These are phyloP conservation scores for Solanum sejunctum DNA, from an alignment of 257 asterid species.

Conservation along the genomic window DNA sequence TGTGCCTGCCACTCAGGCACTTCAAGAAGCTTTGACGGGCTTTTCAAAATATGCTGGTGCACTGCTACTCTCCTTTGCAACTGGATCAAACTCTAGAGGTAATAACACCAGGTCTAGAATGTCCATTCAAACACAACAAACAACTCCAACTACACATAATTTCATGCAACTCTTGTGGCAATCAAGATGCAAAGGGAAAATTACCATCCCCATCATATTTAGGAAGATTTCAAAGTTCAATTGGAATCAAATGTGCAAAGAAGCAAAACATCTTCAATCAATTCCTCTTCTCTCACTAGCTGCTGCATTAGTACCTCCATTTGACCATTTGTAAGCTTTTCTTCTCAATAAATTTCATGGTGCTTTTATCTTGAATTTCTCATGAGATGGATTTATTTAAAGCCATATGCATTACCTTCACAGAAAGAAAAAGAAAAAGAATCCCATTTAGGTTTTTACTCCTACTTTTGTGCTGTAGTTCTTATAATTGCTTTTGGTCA, in stretches of 20 bases:
- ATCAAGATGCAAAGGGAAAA: constrained; percentile 22
- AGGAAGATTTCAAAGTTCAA: constrained; percentile 49
- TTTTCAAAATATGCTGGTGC: constrained; percentile 68
- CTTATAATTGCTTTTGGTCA: background rate
- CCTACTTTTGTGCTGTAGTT: background rate
- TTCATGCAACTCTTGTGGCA: constrained; percentile 27
- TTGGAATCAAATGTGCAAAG: constrained; percentile 37
- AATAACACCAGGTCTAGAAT: constrained; percentile 6
- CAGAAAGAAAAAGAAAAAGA: background rate
- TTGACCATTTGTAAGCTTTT: constrained; percentile 62
- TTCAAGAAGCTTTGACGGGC: constrained; percentile 61
- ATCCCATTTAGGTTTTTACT: background rate
- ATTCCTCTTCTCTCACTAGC: constrained; percentile 61
- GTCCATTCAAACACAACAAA: constrained; percentile 27
- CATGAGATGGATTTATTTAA: background rate
- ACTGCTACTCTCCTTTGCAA: constrained; percentile 49
- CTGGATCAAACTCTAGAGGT: constrained; percentile 41
- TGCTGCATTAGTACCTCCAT: constrained; percentile 61
- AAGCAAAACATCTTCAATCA: constrained; percentile 48
- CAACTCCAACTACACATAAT: constrained; percentile 29
- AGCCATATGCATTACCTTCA: background rate
- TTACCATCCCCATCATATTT: constrained; percentile 28
- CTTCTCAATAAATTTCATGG: background rate
- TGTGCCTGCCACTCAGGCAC: constrained; percentile 52
- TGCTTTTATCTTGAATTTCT: background rate